These are phyloP conservation scores for Parsonsia alboflavescens DNA, from an alignment of 257 asterid species.

Conservation along the genomic window DNA sequence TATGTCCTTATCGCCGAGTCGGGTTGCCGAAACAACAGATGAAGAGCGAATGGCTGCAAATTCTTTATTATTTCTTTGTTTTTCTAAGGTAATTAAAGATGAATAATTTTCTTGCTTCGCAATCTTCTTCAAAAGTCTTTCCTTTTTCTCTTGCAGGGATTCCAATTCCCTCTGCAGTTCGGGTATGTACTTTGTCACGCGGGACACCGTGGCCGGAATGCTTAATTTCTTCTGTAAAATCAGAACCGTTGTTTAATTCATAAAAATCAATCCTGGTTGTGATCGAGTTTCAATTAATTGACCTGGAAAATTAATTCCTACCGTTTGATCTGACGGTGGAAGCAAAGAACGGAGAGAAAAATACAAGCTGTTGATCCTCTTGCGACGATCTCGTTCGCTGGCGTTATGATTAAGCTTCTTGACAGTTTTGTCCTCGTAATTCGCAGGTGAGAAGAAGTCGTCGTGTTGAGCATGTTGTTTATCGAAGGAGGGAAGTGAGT, in stretches of 20 bases:
- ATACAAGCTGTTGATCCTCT: conserved; percentile 50
- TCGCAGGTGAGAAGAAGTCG: neutral
- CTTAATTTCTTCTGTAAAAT: conserved; percentile 51
- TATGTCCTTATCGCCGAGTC: conserved; percentile 36
- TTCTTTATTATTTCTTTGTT: conserved; percentile 1
- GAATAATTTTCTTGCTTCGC: conserved; percentile 16
- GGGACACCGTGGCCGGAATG: conserved; percentile 56
- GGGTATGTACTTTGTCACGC: conserved; percentile 63
- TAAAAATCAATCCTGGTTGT: neutral
- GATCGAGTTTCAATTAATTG: no score
- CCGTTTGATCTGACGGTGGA: conserved; percentile 51
- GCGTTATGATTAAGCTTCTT: conserved; percentile 78
- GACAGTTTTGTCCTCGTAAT: conserved; percentile 5
- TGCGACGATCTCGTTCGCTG: conserved; percentile 74
- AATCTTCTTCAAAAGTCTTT: conserved; percentile 29
- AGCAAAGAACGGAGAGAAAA: conserved; percentile 63
- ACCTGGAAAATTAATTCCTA: neutral
- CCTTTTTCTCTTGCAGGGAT: conserved; percentile 34
- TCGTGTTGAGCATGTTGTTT: neutral
- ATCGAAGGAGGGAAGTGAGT: conserved; percentile 4
- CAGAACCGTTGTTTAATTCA: neutral
- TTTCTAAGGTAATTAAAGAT: neutral
- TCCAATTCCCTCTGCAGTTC: conserved; percentile 63
- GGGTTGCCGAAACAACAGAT: conserved; percentile 33
- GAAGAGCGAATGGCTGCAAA: neutral